These are phyloP conservation scores for Schizonepeta tenuifolia DNA, from an alignment of 257 asterid genomes.

Conservation along the genomic window DNA sequence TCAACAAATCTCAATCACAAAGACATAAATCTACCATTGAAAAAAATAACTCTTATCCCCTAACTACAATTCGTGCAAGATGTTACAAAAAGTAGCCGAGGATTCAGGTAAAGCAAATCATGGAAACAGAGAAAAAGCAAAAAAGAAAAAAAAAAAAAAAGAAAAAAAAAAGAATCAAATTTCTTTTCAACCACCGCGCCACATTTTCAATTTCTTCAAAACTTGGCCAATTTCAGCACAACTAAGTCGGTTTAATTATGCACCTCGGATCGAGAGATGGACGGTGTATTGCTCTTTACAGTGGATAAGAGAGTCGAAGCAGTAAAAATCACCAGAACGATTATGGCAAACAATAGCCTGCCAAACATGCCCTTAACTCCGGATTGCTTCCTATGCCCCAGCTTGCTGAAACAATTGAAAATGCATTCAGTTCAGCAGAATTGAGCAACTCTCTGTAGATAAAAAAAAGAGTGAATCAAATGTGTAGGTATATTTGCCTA, in stretches of 20 bases:
- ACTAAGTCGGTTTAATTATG: constrained; percentile 7
- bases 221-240: constrained; percentile 25
- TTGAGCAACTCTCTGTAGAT: constrained; percentile 15
- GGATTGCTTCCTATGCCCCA: constrained; percentile 69
- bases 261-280: constrained; percentile 62
- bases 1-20: background rate
- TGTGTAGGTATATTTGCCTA: background rate
- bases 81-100: constrained; percentile 16
- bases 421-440: constrained; percentile 41
- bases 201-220: constrained; percentile 1
- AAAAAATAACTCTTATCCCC: background rate
- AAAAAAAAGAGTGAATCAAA: constrained; percentile 12
- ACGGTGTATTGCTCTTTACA: constrained; percentile 43
- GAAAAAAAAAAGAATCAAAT: background rate
- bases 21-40: constrained; percentile 23
- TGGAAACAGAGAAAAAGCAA: background rate
- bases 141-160: background rate
- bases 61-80: constrained; percentile 5
- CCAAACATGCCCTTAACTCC: constrained; percentile 77
- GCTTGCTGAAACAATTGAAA: constrained; percentile 42
- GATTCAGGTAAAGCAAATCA: background rate
- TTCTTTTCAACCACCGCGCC: constrained; percentile 9
- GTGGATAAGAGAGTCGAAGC: constrained; percentile 59
- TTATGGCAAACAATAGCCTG: constrained; percentile 62
- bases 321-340: constrained; percentile 69